A percentile compares a stretch with the other conserved stretches of the same genome.
Conservation (phyloP, 2,329 filamentous ascomycete species). For the Fusarium sp. region DNA sequence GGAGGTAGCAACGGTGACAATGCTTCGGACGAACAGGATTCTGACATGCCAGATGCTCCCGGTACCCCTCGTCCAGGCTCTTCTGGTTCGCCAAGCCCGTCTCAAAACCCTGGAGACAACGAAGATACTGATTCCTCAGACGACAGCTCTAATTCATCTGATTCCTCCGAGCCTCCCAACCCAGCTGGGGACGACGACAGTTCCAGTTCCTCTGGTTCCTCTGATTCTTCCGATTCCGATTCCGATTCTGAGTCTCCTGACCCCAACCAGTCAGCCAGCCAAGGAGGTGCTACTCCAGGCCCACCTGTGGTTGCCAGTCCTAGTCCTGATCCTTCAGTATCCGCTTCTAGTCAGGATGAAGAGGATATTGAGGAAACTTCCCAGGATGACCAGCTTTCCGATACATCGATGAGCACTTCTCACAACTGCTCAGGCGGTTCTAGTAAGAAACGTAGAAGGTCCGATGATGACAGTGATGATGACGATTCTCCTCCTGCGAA, state of each 20-base stretch:
- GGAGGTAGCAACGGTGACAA: not conserved
- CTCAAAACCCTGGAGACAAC: not conserved
- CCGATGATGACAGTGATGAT: conserved; percentile 12
- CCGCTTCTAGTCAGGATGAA: not conserved
- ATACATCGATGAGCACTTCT: not conserved
- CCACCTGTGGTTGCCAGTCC: not conserved
- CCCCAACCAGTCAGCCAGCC: not conserved
- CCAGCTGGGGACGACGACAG: not conserved
- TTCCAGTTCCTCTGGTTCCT: not conserved
- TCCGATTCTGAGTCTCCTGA: not conserved
- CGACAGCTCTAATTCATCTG: not conserved
- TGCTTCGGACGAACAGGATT: not conserved
- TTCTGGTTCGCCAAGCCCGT: not conserved
- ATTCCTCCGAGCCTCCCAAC: not conserved
- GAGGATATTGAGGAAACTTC: not conserved
- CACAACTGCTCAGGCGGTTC: conserved; percentile 2
- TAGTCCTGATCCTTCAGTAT: not conserved
- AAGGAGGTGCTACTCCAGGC: not conserved
- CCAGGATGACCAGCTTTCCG: not conserved
- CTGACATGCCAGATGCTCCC: not conserved
- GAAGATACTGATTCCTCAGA: not conserved
- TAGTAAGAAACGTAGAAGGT: conserved; percentile 8
- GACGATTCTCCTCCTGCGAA: conserved; percentile 10
- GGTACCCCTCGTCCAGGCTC: not conserved
- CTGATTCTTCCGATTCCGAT: not conserved